Base-by-base conservation (phyloP, 2,329 filamentous ascomycete species). In the Aspergillus pseudoterreus region DNA sequence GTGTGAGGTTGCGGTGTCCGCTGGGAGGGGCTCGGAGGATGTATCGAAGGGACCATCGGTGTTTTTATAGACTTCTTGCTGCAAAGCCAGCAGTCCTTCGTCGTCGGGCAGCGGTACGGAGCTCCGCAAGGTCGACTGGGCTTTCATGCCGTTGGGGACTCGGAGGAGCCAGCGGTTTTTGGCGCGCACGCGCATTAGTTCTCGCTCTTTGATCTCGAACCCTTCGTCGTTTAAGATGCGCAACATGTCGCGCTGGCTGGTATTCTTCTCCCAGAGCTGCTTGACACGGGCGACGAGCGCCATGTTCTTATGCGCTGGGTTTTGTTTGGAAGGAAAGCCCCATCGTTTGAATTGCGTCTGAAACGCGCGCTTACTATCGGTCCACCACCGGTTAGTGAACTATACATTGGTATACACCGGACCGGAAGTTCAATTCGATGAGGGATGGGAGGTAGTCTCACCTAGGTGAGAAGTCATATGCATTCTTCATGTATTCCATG, bases 211-310 rank as follows among this genome's bases (percentile, higher is more conserved):
- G 63, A 92, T 84, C 21, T 84, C 76, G 62, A 84, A 90, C 12
- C 89, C 89, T 65, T 92, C 87, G 17, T 83, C 79, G 57, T 82
- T 83, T 52, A 94, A 75, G 24, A 82, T 81, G 22, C 79, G 76
- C 50, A 91, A 75, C 82, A 94, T 94, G 58, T 91, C 85, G 53
- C 81, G 80, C 68, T 91, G 87, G 15, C 76, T 79, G 12, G 83
- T 78, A 63, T 92, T 94, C 60, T 75, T 77, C 66, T 89, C 85
- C 89, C 89, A 94, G 61, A 94, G 77, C 71, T 92, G 82, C 64
- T 84, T 85, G 54, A 92, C 80, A 27, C 89, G 82, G 15, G 79
- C 80, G 38, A 88, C 82, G 6, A 92, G 79, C 21, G 75, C 75
- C 12, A 78, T 75, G 65, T 90, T 86, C 63, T 87, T 87, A 64